Conservation (phyloP, 2,329 filamentous ascomycete species). For the Westerdykella sp. region DNA sequence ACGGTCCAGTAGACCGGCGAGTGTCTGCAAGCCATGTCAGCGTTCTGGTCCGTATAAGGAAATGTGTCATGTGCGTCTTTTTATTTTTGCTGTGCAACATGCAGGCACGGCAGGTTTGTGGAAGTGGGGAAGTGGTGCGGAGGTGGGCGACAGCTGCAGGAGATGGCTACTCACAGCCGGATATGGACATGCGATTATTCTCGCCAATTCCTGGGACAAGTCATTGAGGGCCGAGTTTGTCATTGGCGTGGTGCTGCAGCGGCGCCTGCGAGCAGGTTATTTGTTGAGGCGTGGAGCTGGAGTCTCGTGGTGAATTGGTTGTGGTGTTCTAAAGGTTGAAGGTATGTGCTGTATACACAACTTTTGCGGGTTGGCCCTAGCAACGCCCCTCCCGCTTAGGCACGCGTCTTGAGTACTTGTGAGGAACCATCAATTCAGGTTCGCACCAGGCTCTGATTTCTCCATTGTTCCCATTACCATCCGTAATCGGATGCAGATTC, state of each 20-base stretch:
- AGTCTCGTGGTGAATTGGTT: not conserved
- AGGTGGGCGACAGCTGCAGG: conserved; percentile 1
- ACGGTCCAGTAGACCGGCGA: conserved; percentile 31
- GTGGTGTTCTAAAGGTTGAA: not conserved
- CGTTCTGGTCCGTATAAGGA: not conserved
- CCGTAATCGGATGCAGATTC: too few species aligned
- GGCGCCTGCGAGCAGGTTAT: too few species aligned
- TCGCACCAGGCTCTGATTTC: too few species aligned
- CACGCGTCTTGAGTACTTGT: not conserved
- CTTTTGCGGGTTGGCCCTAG: conserved; percentile 8
- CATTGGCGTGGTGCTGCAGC: not conserved
- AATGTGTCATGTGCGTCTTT: conserved; percentile 14
- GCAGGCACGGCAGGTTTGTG: conserved; percentile 1
- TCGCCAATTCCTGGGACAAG: conserved; percentile 41
- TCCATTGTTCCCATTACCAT: too few species aligned
- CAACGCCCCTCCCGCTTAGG: conserved; percentile 2
- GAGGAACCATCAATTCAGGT: too few species aligned
- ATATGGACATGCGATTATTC: conserved; percentile 45
- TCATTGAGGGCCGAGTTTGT: conserved; percentile 1
- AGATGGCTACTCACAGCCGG: conserved; percentile 40
- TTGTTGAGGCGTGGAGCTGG: too few species aligned
- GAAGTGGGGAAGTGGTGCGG: conserved; percentile 3
- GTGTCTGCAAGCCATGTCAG: conserved; percentile 30
- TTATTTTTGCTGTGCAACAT: conserved; percentile 7
- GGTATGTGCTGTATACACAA: not conserved